Evolutionary conservation across 176 grass and related monocot genomes (phyloP).

Genomic region (Rhipidocladum racemiflorum): DNA sequence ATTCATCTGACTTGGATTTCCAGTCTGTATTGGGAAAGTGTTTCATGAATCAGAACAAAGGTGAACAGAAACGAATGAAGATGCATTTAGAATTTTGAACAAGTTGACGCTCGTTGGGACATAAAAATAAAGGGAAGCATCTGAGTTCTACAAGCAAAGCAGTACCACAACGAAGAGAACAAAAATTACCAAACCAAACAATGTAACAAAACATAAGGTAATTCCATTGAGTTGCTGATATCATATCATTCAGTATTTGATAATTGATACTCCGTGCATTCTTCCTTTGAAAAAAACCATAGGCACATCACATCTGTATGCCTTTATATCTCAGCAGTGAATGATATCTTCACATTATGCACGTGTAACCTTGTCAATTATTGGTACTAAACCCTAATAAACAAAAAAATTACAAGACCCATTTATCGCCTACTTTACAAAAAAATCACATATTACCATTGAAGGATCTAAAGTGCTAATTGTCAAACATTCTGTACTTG

Average conservation of each 20-base stretch:
- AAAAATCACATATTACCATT: background rate
- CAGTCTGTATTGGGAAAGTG: conserved; percentile 55
- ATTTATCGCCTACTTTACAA: background rate
- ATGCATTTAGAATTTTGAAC: background rate
- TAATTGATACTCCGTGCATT: background rate
- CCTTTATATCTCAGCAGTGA: background rate
- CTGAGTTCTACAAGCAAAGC: background rate
- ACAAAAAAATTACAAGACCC: background rate
- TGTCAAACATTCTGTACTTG: background rate
- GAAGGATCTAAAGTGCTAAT: background rate
- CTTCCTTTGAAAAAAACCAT: background rate
- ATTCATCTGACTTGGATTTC: conserved; percentile 94
- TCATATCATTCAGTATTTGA: background rate
- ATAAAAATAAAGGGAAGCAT: background rate
- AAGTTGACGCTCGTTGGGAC: background rate
- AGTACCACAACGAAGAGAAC: background rate
- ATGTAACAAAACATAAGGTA: background rate
- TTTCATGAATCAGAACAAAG: conserved; percentile 27
- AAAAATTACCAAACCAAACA: background rate
- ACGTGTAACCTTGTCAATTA: background rate
- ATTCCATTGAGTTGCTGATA: background rate
- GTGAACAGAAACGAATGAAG: conserved; percentile 9
- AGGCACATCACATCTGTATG: background rate
- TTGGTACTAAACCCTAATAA: background rate
- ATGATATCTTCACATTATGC: background rate